phyloP scores from a whole-genome alignment of 2,329 filamentous ascomycete genomes.

The Fusarium sp. region DNA sequence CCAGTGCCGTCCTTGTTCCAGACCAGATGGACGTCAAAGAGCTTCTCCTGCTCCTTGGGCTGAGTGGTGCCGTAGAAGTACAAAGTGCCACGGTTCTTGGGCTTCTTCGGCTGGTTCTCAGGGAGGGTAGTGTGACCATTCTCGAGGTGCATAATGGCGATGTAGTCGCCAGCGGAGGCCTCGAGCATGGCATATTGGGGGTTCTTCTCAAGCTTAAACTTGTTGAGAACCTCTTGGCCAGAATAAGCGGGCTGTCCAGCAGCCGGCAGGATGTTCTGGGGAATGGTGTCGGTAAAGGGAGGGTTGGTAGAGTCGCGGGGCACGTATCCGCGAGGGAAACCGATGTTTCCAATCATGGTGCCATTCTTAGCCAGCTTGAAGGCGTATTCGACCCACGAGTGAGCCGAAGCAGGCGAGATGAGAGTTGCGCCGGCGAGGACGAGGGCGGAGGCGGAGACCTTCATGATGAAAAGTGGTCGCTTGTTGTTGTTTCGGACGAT shows the following conservation, averaged over 20 bases:
- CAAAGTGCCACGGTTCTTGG: slow-evolving; percentile 75
- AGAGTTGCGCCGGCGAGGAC: slow-evolving; percentile 43
- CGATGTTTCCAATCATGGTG: slow-evolving; percentile 75
- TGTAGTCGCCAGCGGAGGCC: slow-evolving; percentile 68
- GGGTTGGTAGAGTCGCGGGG: slow-evolving; percentile 62
- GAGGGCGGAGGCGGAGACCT: slow-evolving; percentile 27
- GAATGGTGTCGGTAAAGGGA: slow-evolving; percentile 67
- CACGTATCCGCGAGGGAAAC: slow-evolving; percentile 80
- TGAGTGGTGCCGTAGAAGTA: slow-evolving; percentile 79
- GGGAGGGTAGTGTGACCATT: slow-evolving; percentile 80
- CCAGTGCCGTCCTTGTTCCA: slow-evolving; percentile 88
- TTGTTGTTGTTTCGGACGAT: slow-evolving; percentile 2
- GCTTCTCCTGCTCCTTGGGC: slow-evolving; percentile 62
- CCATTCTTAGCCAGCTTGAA: slow-evolving; percentile 79
- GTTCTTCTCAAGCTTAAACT: slow-evolving; percentile 51
- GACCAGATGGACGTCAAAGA: slow-evolving; percentile 74
- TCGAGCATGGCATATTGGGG: slow-evolving; percentile 71
- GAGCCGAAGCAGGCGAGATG: slow-evolving; percentile 61
- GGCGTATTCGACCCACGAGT: slow-evolving; percentile 87
- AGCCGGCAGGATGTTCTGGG: slow-evolving; percentile 73
- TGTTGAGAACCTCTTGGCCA: slow-evolving; percentile 64
- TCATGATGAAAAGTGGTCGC: slow-evolving; percentile 34
- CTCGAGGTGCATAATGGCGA: slow-evolving; percentile 77
- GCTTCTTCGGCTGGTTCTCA: slow-evolving; percentile 67
- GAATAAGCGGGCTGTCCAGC: slow-evolving; percentile 72